Conservation (phyloP, 179 eudicot genomes). For the Sideroxylon spinosum region DNA sequence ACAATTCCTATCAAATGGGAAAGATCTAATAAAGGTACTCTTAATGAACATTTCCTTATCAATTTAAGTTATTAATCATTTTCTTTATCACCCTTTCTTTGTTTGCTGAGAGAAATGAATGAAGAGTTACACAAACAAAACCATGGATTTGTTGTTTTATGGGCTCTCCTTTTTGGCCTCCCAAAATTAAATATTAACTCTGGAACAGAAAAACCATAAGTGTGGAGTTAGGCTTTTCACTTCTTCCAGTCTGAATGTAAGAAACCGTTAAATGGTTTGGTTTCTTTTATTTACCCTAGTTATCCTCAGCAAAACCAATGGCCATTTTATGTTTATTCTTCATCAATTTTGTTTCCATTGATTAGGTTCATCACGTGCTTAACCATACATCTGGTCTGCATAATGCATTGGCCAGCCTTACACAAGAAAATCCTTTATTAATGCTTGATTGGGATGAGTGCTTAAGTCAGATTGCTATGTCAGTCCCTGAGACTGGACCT, state of each 20-base stretch:
- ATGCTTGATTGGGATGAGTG: conserved; percentile 82
- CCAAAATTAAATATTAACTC: neutral
- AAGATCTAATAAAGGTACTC: conserved; percentile 74
- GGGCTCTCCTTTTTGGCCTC: neutral
- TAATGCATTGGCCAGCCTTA: conserved; percentile 65
- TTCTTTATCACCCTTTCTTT: conserved; percentile 4
- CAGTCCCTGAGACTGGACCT: conserved; percentile 78
- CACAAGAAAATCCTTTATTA: conserved; percentile 60
- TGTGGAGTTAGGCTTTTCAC: neutral
- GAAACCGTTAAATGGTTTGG: neutral
- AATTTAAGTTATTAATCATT: neutral
- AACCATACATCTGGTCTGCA: conserved; percentile 96
- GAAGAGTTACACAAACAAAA: neutral
- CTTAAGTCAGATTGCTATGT: conserved; percentile 46
- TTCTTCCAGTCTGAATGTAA: neutral
- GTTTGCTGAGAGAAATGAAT: conserved; percentile 2
- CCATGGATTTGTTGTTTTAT: neutral
- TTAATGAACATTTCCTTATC: neutral
- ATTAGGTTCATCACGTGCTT: conserved; percentile 91
- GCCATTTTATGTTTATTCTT: neutral
- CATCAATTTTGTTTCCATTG: neutral
- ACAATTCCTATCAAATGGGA: conserved; percentile 66
- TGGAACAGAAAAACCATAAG: neutral
- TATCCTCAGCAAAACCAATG: conserved; percentile 6
- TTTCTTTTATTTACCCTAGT: neutral